phyloP scores from a whole-genome alignment of 441 rosid species.

The Brassica hybrid region DNA sequence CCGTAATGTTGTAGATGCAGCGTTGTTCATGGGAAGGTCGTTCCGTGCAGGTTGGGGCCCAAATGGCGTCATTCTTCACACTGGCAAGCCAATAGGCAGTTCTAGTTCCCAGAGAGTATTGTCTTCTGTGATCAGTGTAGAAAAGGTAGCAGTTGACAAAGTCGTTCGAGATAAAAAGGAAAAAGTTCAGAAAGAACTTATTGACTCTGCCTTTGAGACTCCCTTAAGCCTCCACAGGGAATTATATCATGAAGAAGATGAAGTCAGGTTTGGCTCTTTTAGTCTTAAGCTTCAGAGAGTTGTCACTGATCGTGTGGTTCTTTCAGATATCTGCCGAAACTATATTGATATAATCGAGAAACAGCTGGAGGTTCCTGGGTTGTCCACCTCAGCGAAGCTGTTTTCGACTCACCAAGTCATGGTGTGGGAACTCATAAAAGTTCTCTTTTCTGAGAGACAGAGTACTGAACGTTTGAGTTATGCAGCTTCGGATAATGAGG shows the following conservation, averaged over 20 bases:
- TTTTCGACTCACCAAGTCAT: constrained; percentile 91
- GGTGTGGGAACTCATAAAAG: constrained; percentile 96
- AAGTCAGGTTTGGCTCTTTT: constrained; percentile 71
- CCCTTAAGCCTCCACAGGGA: constrained; percentile 80
- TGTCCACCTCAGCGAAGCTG: constrained; percentile 70
- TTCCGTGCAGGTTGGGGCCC: constrained; percentile 99
- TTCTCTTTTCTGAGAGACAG: constrained; percentile 87
- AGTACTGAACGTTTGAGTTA: constrained; percentile 57
- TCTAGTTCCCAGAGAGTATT: constrained; percentile 54
- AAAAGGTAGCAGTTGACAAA: constrained; percentile 87
- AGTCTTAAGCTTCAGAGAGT: constrained; percentile 78
- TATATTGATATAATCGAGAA: constrained; percentile 84
- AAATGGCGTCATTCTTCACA: constrained; percentile 87
- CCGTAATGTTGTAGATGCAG: constrained; percentile 90
- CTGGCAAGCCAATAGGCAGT: constrained; percentile 68
- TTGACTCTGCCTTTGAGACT: constrained; percentile 69
- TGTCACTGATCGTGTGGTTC: constrained; percentile 66
- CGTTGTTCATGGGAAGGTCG: constrained; percentile 94
- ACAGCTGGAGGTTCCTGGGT: constrained; percentile 80
- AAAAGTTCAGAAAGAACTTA: constrained; percentile 73
- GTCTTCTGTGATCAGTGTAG: constrained; percentile 79
- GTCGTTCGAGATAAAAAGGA: constrained; percentile 75
- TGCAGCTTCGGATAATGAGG: constrained; percentile 80
- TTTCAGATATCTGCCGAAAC: constrained; percentile 79
- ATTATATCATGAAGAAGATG: constrained; percentile 61